These are phyloP conservation scores for Cystobasidium tubakii DNA, from an alignment of 768 basidiomycete species.

Conservation along the genomic window DNA sequence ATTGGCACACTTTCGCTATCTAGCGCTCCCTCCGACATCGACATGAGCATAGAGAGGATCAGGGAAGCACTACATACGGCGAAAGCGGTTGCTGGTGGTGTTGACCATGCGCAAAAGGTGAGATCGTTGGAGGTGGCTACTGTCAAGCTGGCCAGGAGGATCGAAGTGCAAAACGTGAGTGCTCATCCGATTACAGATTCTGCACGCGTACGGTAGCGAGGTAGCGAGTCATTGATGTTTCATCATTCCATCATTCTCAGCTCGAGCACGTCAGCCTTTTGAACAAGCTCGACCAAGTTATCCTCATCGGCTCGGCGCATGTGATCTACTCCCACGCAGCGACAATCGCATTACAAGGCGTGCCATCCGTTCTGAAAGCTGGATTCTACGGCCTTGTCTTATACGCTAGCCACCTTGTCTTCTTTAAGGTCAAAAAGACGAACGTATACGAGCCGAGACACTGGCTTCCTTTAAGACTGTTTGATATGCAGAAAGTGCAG, in stretches of 20 bases:
- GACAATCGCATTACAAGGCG: slow-evolving; percentile 56
- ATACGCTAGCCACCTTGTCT: slow-evolving; percentile 77
- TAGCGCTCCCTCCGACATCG: neutral
- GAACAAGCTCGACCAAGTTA: slow-evolving; percentile 68
- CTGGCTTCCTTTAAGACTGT: slow-evolving; percentile 74
- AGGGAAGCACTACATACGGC: slow-evolving; percentile 58
- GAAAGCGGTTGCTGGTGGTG: slow-evolving; percentile 67
- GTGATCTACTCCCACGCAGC: slow-evolving; percentile 55
- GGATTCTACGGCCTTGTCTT: slow-evolving; percentile 79
- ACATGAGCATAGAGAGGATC: slow-evolving; percentile 35
- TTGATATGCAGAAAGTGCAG: slow-evolving; percentile 64
- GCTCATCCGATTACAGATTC: neutral
- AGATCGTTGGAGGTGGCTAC: slow-evolving; percentile 65
- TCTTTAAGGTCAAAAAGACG: slow-evolving; percentile 76
- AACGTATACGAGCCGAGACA: slow-evolving; percentile 73
- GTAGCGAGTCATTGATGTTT: neutral
- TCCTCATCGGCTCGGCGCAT: slow-evolving; percentile 78
- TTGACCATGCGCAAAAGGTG: slow-evolving; percentile 70
- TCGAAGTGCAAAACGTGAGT: slow-evolving; percentile 51
- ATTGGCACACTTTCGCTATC: neutral
- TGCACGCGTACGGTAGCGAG: neutral
- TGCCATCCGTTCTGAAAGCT: slow-evolving; percentile 48
- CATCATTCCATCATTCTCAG: slow-evolving; percentile 37
- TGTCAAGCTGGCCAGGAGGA: slow-evolving; percentile 63
- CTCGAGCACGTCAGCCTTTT: slow-evolving; percentile 48